These are phyloP conservation scores for Plectranthus barbatus DNA, from an alignment of 257 asterid genomes.

Conservation along the genomic window DNA sequence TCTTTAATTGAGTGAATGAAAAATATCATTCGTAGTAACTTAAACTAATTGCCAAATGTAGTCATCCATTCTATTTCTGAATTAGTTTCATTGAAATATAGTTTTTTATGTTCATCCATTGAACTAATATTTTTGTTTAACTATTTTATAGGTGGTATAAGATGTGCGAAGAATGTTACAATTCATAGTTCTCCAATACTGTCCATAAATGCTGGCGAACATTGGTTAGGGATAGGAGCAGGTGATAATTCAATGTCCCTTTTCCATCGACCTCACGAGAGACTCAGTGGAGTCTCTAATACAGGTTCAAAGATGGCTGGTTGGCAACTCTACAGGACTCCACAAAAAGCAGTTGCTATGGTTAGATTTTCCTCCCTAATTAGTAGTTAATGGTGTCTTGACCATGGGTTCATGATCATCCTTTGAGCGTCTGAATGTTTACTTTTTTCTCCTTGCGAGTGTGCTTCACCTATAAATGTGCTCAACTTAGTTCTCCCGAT, in stretches of 20 bases:
- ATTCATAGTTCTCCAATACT: constrained; percentile 61
- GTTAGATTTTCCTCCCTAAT: constrained; percentile 25
- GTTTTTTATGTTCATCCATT: neutral
- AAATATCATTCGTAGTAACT: neutral
- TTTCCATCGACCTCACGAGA: constrained; percentile 89
- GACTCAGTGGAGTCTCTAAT: constrained; percentile 60
- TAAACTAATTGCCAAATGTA: neutral
- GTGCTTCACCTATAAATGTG: neutral
- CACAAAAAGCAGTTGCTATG: constrained; percentile 79
- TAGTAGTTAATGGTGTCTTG: neutral
- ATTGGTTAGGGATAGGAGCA: constrained; percentile 95
- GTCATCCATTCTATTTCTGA: neutral
- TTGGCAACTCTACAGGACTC: constrained; percentile 95
- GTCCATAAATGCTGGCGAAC: constrained; percentile 81
- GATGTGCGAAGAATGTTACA: constrained; percentile 74
- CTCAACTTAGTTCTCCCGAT: neutral
- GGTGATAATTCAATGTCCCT: constrained; percentile 96
- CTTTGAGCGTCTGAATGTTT: neutral
- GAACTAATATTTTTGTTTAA: neutral
- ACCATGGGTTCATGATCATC: neutral
- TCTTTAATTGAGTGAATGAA: neutral
- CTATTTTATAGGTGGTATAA: constrained; percentile 48
- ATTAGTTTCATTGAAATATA: neutral
- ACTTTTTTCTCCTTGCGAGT: neutral
- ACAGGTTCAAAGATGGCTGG: constrained; percentile 73